These are phyloP conservation scores for Perilla frutescens DNA, from an alignment of 257 asterid species.

Conservation along the genomic window DNA sequence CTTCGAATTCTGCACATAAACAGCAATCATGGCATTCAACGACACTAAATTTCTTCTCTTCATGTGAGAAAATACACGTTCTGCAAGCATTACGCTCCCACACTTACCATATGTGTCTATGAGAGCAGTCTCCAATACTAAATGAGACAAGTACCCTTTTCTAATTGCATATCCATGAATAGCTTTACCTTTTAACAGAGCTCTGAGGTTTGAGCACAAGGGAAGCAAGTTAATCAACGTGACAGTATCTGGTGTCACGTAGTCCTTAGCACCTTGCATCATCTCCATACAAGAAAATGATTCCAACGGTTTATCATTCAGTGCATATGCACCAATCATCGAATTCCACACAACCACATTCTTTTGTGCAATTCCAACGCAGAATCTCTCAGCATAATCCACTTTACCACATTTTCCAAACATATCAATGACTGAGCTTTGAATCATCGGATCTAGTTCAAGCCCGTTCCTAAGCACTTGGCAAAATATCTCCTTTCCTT, in stretches of 20 bases:
- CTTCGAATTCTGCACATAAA: slow-evolving; percentile 47
- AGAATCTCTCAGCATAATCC: slow-evolving; percentile 57
- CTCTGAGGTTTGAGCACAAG: slow-evolving; percentile 51
- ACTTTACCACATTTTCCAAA: slow-evolving; percentile 63
- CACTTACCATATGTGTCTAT: slow-evolving; percentile 65
- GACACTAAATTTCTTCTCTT: slow-evolving; percentile 50
- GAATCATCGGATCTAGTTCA: slow-evolving; percentile 59
- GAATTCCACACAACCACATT: slow-evolving; percentile 65
- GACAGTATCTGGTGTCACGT: slow-evolving; percentile 54
- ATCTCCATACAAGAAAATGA: slow-evolving; percentile 50
- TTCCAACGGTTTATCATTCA: slow-evolving; percentile 38
- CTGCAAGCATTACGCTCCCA: slow-evolving; percentile 42
- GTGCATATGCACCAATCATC: slow-evolving; percentile 55
- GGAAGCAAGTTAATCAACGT: slow-evolving; percentile 71
- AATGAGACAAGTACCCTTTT: slow-evolving; percentile 48
- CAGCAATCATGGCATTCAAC: slow-evolving; percentile 65
- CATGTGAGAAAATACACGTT: slow-evolving; percentile 42
- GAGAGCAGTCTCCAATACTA: slow-evolving; percentile 61
- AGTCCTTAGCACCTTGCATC: slow-evolving; percentile 46
- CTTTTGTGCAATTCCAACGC: slow-evolving; percentile 40
- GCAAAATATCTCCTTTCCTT: slow-evolving; percentile 65
- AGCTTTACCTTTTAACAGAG: slow-evolving; percentile 48
- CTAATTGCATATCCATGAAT: slow-evolving; percentile 62
- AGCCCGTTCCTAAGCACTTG: slow-evolving; percentile 52
- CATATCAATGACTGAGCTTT: slow-evolving; percentile 67